Conservation (phyloP, 177 flowering plant species). For the Vitis hybrid region DNA sequence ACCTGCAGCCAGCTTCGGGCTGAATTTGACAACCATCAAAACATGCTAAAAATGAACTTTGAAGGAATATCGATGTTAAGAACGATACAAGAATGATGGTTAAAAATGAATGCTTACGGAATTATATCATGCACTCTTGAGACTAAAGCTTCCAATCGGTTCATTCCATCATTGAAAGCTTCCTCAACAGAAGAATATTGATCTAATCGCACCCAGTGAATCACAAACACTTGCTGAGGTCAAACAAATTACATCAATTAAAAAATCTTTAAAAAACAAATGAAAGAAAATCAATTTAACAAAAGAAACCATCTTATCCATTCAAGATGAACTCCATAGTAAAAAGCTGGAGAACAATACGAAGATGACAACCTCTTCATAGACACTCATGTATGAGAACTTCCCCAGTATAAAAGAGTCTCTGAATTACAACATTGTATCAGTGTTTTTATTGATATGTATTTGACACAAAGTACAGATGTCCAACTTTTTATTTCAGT, state of each 20-base stretch:
- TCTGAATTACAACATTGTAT: no score
- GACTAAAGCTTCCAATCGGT: conserved; percentile 51
- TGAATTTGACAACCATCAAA: conserved; percentile 27
- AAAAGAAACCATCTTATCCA: no score
- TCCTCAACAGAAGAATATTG: conserved; percentile 59
- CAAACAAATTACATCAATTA: conserved; percentile 12
- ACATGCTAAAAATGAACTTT: background rate
- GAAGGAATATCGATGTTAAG: background rate
- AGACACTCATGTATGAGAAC: no score
- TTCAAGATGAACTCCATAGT: no score
- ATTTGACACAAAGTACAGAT: no score
- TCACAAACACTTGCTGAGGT: conserved; percentile 77
- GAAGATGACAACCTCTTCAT: no score
- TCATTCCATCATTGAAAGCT: conserved; percentile 74
- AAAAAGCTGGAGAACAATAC: no score
- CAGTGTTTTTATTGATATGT: no score
- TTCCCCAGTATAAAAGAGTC: no score
- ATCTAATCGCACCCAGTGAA: conserved; percentile 91
- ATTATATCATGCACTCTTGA: conserved; percentile 69
- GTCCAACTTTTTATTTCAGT: no score
- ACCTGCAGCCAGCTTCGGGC: conserved; percentile 79
- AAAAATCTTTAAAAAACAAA: background rate
- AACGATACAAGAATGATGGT: background rate
- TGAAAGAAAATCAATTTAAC: no score
- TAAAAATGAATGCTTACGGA: conserved; percentile 48